These are phyloP conservation scores for Lecanicillium sp. DNA, from an alignment of 2,329 filamentous ascomycete genomes.

Conservation along the genomic window DNA sequence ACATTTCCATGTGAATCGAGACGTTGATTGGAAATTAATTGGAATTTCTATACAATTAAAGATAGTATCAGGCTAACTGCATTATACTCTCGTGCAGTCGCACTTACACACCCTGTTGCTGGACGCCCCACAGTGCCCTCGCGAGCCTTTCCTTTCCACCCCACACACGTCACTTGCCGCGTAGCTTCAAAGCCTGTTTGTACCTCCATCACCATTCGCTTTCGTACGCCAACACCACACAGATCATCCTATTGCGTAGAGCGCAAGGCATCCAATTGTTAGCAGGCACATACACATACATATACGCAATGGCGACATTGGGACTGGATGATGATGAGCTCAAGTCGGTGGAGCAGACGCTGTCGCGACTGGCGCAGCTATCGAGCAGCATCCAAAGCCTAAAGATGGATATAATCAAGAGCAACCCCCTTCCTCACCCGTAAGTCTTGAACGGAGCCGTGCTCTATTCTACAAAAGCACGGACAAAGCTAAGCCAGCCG, in stretches of 20 bases:
- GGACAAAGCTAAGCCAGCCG: background rate
- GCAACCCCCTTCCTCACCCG: conserved; percentile 60
- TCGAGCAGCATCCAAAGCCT: conserved; percentile 60
- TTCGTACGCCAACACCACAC: background rate
- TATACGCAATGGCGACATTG: conserved; percentile 30
- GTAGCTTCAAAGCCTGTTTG: no score
- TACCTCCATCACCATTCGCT: no score
- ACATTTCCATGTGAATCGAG: no score
- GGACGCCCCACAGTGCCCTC: no score
- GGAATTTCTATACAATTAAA: no score
- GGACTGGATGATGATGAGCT: conserved; percentile 49
- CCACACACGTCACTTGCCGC: no score
- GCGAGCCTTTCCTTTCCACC: no score
- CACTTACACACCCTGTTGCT: no score
- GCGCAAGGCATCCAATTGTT: background rate
- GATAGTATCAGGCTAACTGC: no score
- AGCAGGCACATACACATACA: background rate
- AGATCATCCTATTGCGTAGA: no score
- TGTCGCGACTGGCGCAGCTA: conserved; percentile 60
- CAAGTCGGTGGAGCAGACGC: conserved; percentile 62
- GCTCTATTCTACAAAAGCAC: background rate
- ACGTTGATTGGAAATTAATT: no score
- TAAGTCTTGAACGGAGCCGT: conserved; percentile 26
- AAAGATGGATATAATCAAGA: conserved; percentile 49
- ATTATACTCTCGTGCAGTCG: no score